Percentiles rank a stretch among this genome's conserved stretches.
Conservation (phyloP, 306 rosid genomes). For the Crotalaria pallida region DNA sequence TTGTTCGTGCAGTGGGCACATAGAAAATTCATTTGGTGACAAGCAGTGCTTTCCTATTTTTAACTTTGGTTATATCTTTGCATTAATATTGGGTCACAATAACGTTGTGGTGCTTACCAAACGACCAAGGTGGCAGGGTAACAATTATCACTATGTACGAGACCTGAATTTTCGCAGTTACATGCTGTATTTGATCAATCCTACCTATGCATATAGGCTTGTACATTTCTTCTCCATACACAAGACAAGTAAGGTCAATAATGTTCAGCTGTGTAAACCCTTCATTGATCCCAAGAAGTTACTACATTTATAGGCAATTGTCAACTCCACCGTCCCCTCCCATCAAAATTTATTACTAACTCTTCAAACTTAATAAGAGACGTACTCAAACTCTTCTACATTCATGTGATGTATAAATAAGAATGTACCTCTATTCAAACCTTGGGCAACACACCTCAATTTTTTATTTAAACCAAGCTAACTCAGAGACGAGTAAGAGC, state of each 20-base stretch:
- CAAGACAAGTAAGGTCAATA: background rate
- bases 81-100: background rate
- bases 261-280: background rate
- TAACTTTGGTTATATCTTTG: background rate
- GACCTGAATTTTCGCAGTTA: background rate
- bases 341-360: constrained; percentile 8
- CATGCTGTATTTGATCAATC: background rate
- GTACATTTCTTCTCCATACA: background rate
- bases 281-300: constrained; percentile 1
- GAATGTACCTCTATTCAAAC: background rate
- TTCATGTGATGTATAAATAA: background rate
- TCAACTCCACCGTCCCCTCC: constrained; percentile 6
- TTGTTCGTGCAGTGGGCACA: no score
- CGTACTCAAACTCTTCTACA: background rate
- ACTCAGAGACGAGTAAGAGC: background rate
- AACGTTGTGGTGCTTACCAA: background rate
- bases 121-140: background rate
- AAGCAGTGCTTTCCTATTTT: no score
- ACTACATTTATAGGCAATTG: background rate
- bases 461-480: background rate
- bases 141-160: background rate
- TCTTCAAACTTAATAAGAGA: background rate
- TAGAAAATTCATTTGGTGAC: no score
- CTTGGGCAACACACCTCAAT: background rate
- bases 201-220: constrained; percentile 14